A percentile compares a stretch with the other conserved stretches of the same genome.
Evolutionary conservation across 345 rosid species (phyloP).

Genomic region (Hibiscus syriacus): DNA sequence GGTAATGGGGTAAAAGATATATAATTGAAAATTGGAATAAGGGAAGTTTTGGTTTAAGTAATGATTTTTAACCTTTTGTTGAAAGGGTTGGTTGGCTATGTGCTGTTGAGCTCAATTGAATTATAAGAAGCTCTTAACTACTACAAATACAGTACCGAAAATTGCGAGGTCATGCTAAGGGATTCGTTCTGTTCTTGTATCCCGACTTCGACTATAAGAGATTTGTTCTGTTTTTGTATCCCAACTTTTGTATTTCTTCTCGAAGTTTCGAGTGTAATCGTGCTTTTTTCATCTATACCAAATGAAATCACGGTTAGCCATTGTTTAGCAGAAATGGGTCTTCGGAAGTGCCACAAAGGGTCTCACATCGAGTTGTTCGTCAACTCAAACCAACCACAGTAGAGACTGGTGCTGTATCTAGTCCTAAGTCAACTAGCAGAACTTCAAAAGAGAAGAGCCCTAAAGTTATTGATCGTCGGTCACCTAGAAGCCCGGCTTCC

Average conservation of each 20-base stretch:
- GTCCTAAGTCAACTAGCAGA: conserved; percentile 43
- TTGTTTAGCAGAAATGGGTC: conserved; percentile 42
- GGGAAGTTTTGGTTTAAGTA: not conserved
- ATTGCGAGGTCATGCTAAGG: not conserved
- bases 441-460: conserved; percentile 77
- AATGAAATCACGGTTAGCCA: not conserved
- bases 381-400: conserved; percentile 49
- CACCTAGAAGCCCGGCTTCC: conserved; percentile 66
- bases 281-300: not conserved
- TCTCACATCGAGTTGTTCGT: conserved; percentile 71
- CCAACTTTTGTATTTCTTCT: too few species aligned
- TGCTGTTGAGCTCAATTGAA: not conserved
- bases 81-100: not conserved
- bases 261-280: not conserved
- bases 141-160: not conserved
- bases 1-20: too few species aligned
- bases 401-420: conserved; percentile 50
- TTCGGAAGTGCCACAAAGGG: conserved; percentile 62
- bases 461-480: conserved; percentile 58
- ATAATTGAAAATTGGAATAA: not conserved
- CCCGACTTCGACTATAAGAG: not conserved
- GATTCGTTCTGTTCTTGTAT: not conserved
- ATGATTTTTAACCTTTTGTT: not conserved
- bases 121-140: not conserved
- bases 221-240: too few species aligned